Evolutionary conservation across 768 basidiomycete species (phyloP).

Genomic region (Leccinum aurantiacum): DNA sequence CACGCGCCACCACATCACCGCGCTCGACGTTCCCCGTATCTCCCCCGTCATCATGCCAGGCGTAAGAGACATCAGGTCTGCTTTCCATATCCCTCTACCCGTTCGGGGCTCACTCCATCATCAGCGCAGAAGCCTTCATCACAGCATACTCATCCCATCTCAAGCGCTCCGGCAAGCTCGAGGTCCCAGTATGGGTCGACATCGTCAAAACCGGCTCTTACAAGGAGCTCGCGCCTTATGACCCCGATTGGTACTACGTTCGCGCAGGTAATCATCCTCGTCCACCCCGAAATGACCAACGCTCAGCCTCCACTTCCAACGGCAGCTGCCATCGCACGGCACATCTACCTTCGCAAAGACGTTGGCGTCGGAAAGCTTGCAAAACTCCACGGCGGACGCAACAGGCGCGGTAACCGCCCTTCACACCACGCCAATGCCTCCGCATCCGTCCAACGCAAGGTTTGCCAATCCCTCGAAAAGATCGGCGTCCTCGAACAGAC

Average conservation of each 20-base stretch:
- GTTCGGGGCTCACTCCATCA: slow-evolving; percentile 15
- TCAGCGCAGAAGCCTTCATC: slow-evolving; percentile 92
- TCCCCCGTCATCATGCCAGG: slow-evolving; percentile 65
- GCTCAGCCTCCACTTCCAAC: not conserved
- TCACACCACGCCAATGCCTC: slow-evolving; percentile 91
- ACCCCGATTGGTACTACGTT: slow-evolving; percentile 99
- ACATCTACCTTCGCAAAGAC: slow-evolving; percentile 99
- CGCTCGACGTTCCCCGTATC: slow-evolving; percentile 43
- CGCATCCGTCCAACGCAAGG: slow-evolving; percentile 86
- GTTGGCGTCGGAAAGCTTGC: slow-evolving; percentile 90
- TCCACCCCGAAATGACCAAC: not conserved
- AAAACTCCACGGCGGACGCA: slow-evolving; percentile 96
- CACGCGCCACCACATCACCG: slow-evolving; percentile 48
- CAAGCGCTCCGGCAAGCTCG: slow-evolving; percentile 98
- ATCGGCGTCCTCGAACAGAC: slow-evolving; percentile 96
- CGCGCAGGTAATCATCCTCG: slow-evolving; percentile 76
- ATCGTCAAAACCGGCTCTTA: slow-evolving; percentile 96
- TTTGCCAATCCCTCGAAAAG: slow-evolving; percentile 97
- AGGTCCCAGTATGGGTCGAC: slow-evolving; percentile 98
- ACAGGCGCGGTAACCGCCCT: slow-evolving; percentile 94
- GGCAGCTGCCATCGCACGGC: slow-evolving; percentile 91
- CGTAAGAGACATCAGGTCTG: slow-evolving; percentile 77
- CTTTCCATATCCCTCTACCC: slow-evolving; percentile 1
- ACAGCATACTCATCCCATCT: slow-evolving; percentile 92
- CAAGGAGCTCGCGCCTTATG: slow-evolving; percentile 99